Percentiles rank a stretch among this genome's conserved stretches.
These are phyloP conservation scores for Musa itinerans DNA, from an alignment of 176 grass and related monocot species.

Conservation along the genomic window DNA sequence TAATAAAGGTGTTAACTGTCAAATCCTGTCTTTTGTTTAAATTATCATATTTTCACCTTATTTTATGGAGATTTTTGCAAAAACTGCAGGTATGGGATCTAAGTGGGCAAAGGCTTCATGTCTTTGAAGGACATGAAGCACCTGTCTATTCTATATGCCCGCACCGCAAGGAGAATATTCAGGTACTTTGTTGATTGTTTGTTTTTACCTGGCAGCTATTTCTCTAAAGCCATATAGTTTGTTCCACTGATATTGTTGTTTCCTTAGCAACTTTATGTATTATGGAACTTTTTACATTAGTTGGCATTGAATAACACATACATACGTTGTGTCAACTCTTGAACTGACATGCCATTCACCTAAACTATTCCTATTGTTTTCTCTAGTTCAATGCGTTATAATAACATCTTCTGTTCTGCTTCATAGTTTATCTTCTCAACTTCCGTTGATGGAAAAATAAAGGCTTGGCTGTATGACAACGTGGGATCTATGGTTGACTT, in stretches of 20 bases:
- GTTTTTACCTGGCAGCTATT: background rate
- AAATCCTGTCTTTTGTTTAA: conserved; percentile 4
- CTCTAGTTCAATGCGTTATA: background rate
- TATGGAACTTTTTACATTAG: background rate
- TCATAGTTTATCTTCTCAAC: conserved; percentile 97
- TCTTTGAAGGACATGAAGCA: conserved; percentile 93
- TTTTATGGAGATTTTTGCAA: conserved; percentile 18
- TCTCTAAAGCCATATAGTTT: background rate
- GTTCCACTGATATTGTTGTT: too few relatives aligned
- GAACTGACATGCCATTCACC: background rate
- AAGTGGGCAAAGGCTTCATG: conserved; percentile 51
- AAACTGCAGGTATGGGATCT: conserved; percentile 82
- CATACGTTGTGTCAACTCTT: background rate
- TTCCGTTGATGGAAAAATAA: conserved; percentile 91
- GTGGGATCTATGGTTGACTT: conserved; percentile 89
- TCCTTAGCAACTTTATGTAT: background rate
- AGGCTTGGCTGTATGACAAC: conserved; percentile 99
- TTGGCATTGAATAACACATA: background rate
- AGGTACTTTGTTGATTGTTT: conserved; percentile 35
- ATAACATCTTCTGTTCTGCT: conserved; percentile 20
- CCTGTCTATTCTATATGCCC: conserved; percentile 90
- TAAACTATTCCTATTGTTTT: background rate
- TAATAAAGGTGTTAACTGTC: conserved; percentile 58
- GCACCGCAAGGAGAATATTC: conserved; percentile 91
- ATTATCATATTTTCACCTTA: conserved; percentile 14